Evolutionary conservation across 1,284 basidiomycete genomes (phyloP), one percentile per base, ranked within the genome.

Genomic region (Irpex rosettiformis): DNA sequence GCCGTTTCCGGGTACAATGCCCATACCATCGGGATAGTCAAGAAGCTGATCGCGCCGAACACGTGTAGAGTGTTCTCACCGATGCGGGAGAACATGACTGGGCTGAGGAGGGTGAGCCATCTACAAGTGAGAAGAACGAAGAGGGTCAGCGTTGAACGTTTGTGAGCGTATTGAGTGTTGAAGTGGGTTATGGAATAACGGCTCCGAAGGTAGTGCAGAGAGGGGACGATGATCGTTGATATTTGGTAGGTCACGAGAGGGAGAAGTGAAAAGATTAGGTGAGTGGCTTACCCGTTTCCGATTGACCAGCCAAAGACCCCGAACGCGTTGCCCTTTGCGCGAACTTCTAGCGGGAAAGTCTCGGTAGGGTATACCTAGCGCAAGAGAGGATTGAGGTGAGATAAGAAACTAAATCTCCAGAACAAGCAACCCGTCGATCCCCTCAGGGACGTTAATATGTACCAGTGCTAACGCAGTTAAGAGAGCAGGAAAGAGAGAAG

Each of bases 301-400:
- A 81, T 75, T 65, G 81, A 76, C 79, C 79, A 80, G 18, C 79
- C 79, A 42, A 79, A 69, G 21, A 80, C 75, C 69, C 84, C 79
- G 78, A 83, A 76, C 66, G 82, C 78, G 58, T 77, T 80, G 6
- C 79, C 79, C 67, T 79, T 78, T 2, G 84, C 79, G 64, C 85
- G 79, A 37, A 85, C 81, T 59, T 83, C 79, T 53, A 86, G 78
- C 28, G 85, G 85, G 78, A 85, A 87, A 58, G 82, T 84, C 74
- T 79, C 77, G 25, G 76, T 75, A 16, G 73, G 72, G 60, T 72
- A 72, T 54, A 73, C 57, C 57, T 58, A 52, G n/a, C n/a, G n/a
- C n/a, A n/a, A n/a, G n/a, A n/a, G n/a, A n/a, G n/a, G n/a, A n/a
- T n/a, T n/a, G n/a, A n/a, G n/a, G n/a, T 30, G 6, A 47, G 5